Base-by-base conservation (phyloP, 1,284 basidiomycete genomes). In the Mycena sp. region DNA sequence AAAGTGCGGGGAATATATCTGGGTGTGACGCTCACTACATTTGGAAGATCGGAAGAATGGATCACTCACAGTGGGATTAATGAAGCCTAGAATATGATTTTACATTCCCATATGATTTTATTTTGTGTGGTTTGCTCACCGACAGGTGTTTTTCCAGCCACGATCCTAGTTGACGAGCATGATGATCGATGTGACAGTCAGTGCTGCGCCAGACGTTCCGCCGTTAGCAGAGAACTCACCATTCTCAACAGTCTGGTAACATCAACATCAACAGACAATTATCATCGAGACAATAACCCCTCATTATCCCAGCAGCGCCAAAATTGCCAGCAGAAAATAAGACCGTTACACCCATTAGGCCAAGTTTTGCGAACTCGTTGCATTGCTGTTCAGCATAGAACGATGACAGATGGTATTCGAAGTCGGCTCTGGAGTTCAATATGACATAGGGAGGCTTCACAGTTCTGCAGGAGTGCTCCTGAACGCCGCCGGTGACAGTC, bases 361-460 rank as follows among this genome's bases (percentile, higher is more conserved):
- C 83, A 23, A 83, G 78, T 67, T 83, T 78, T 19, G 45, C 87
- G 67, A 88, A 88, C 68, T 88, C 87, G 23, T 72, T 70, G 68
- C 87, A 63, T 30, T 63, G 61, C 37, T 56, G 61, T 37, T 74
- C 17, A 1, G 28, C 43, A n/a, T 64, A 64, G 29, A 59, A 59
- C 28, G 57, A 53, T 1, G 63, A 56, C 4, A 64, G 58, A 14
- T 49, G 57, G n/a, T 55, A 59, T 71, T 87, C 86, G 50, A 81
- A 77, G 63, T 79, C 80, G 41, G 76, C 77, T 67, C 86, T 87
- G 0, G 86, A 87, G 3, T 82, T 82, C 12, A 85, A 87, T 35
- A 89, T 84, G 54, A 87, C 61, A 19, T 43, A 44, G 46, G 63
- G 57, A 3, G 58, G 63, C 41, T 51, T 54, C 17, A 56, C 40